These are phyloP conservation scores for Andrographis paniculata DNA, from an alignment of 305 asterid species.

Conservation along the genomic window DNA sequence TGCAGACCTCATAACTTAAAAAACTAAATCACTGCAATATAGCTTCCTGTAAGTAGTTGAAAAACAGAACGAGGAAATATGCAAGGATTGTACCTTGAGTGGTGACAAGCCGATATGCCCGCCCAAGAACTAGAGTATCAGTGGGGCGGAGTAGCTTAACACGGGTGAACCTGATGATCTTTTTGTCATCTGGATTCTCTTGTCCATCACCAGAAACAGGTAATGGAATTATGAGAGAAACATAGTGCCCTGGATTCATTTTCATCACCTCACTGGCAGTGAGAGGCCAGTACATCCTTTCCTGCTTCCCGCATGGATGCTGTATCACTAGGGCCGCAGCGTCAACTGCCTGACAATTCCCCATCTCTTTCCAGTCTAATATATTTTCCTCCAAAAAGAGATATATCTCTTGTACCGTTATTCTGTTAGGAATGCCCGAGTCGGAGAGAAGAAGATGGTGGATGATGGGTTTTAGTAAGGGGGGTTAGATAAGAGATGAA, in stretches of 20 bases:
- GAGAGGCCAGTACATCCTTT: conserved; percentile 69
- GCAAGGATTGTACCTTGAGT: conserved; percentile 38
- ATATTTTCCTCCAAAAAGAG: not conserved
- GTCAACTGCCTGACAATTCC: conserved; percentile 93
- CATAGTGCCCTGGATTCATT: conserved; percentile 85
- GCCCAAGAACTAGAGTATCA: conserved; percentile 48
- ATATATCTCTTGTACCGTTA: conserved; percentile 3
- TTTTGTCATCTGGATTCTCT: conserved; percentile 23
- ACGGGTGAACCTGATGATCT: conserved; percentile 33
- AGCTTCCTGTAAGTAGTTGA: conserved; percentile 3
- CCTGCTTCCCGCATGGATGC: conserved; percentile 77
- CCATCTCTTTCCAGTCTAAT: conserved; percentile 38
- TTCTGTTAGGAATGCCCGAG: conserved; percentile 13
- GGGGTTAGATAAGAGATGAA: conserved; percentile 28
- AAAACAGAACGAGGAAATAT: not conserved
- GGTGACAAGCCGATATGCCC: conserved; percentile 54
- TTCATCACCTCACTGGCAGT: conserved; percentile 83
- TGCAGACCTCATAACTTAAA: not conserved
- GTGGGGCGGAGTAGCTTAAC: conserved; percentile 53
- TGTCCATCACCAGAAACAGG: conserved; percentile 16
- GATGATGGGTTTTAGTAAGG: conserved; percentile 13
- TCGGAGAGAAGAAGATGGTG: conserved; percentile 12
- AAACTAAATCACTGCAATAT: not conserved
- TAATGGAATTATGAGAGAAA: conserved; percentile 63
- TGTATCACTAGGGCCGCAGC: conserved; percentile 90